Base-by-base conservation (phyloP, 106 monocot species). In the Acanthochlamys bracteata region DNA sequence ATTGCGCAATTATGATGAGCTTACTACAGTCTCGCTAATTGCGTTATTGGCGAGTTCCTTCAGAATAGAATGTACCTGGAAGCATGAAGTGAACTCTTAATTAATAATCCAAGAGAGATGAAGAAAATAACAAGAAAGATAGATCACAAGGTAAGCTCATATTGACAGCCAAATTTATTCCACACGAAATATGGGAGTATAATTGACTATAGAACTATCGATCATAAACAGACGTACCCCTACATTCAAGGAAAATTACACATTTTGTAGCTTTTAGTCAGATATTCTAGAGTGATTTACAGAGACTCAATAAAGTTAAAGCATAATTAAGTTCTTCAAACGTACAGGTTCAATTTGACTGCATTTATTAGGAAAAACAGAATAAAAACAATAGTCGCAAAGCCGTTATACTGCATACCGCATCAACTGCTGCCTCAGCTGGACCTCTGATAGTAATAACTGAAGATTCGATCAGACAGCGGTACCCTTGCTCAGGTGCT, bases 401-500 rank as follows among this genome's bases (percentile, higher is more conserved):
- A 59, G 14, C 33, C 4, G 6, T 6, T 59, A 2, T 7, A 53
- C 63, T 69, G 42, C 86, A 70, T 85, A 96, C 96, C 74, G 85
- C 85, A 81, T 98, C 96, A 67, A 98, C 91, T 73, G 91, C 71
- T 69, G 91, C 96, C 75, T 98, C 96, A 63, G 96, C 96, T 65
- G 96, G 96, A 69, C 96, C 96, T 72, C 91, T 88, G 57, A 98
- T 88, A 66, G 77, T 84, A 46, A 88, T 71, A 21, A 98, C 64
- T 10, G 86, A 88, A 53, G 87, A 88, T 74, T 98, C 96, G 66
- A 98, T 98, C 20, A 98, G 85, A 47, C 91, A 84, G 10, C 96
- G 90, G 68, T 98, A 98, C 19, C 96, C 96, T 73, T 98, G 91
- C 74, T 98, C 96, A 25, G 96, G 96, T 60, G 96, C 96, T 63